phyloP scores from a whole-genome alignment of 176 grass and related monocot genomes.

The Cymbopogon citratus region DNA sequence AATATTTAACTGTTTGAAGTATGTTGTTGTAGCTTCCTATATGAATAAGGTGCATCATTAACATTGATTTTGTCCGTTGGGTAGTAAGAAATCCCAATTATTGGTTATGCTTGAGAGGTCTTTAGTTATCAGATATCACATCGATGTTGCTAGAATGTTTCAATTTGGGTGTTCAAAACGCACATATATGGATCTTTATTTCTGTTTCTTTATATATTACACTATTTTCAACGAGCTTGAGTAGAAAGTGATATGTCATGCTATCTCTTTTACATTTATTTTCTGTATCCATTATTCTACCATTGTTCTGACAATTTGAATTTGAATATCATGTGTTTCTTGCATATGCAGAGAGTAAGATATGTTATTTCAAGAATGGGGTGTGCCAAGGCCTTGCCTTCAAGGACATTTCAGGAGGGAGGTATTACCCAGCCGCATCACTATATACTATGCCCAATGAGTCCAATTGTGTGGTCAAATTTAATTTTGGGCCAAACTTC shows the following conservation, averaged over 20 bases:
- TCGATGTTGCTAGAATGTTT: too few relatives aligned
- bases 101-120: too few relatives aligned
- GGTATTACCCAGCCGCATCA: slow-evolving; percentile 81
- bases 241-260: not conserved
- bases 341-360: slow-evolving; percentile 64
- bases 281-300: not conserved
- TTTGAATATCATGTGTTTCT: not conserved
- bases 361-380: slow-evolving; percentile 86
- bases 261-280: not conserved
- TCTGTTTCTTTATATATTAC: not conserved
- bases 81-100: not conserved
- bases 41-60: too few relatives aligned
- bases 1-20: too few relatives aligned
- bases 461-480: too few relatives aligned
- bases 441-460: slow-evolving; percentile 48
- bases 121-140: too few relatives aligned
- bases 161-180: not conserved
- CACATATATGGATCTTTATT: not conserved
- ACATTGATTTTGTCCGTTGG: not conserved
- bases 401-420: slow-evolving; percentile 59
- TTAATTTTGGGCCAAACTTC: too few relatives aligned
- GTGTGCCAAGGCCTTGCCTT: slow-evolving; percentile 67
- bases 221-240: not conserved
- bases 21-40: too few relatives aligned
- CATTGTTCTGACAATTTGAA: not conserved